Evolutionary conservation across 768 basidiomycete species (phyloP).

Genomic region (Leccinum disarticulatum): DNA sequence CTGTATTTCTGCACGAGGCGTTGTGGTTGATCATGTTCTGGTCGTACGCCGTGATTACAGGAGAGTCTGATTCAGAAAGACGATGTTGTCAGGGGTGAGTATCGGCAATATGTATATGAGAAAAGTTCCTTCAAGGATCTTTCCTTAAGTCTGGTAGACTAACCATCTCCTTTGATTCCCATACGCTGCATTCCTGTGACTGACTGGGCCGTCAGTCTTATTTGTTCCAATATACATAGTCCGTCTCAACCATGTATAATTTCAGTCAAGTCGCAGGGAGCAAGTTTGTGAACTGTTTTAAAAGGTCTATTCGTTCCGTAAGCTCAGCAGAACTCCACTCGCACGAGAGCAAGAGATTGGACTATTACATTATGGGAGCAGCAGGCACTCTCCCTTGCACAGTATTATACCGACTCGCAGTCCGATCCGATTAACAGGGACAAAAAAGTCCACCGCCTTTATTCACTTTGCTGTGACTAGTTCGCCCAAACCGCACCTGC

Average conservation of each 20-base stretch:
- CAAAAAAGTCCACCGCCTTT: neutral
- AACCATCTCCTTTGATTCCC: neutral
- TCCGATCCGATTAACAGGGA: neutral
- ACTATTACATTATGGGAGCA: too few species aligned
- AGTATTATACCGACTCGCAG: neutral
- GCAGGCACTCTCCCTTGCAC: neutral
- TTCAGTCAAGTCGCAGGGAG: neutral
- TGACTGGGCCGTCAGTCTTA: neutral
- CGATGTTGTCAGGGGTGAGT: slow-evolving; percentile 21
- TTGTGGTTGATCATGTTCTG: slow-evolving; percentile 30
- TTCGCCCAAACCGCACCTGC: neutral
- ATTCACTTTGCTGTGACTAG: neutral
- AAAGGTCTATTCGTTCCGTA: neutral
- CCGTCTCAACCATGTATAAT: neutral
- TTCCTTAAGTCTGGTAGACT: slow-evolving; percentile 28
- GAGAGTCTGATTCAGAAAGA: slow-evolving; percentile 30
- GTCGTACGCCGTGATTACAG: slow-evolving; percentile 27
- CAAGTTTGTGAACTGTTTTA: too few species aligned
- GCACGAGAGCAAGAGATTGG: neutral
- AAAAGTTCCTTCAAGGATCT: slow-evolving; percentile 26
- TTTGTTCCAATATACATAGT: neutral
- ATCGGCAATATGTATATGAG: slow-evolving; percentile 25
- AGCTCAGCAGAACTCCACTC: neutral
- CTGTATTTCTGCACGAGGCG: slow-evolving; percentile 19
- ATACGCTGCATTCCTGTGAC: neutral